These are phyloP conservation scores for Mycena haematopus DNA, from an alignment of 768 basidiomycete species.

Conservation along the genomic window DNA sequence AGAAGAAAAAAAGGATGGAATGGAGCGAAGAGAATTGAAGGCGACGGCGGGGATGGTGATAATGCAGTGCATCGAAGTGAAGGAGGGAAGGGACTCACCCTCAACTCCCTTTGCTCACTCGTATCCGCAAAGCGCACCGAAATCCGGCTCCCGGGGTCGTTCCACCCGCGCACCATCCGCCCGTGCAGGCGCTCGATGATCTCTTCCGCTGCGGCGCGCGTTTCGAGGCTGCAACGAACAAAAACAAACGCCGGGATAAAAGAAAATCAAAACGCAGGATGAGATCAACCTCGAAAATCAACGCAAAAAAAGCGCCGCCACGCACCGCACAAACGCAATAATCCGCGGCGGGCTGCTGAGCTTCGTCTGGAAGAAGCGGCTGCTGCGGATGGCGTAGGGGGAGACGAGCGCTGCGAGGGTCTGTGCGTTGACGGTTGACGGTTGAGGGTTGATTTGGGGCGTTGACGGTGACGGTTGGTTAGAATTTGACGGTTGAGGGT, in stretches of 20 bases:
- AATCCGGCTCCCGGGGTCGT: slow-evolving; percentile 77
- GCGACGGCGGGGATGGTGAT: neutral
- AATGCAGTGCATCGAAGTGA: neutral
- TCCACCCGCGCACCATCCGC: slow-evolving; percentile 79
- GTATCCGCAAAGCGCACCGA: slow-evolving; percentile 84
- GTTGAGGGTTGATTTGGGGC: no score
- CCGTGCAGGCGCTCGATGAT: slow-evolving; percentile 81
- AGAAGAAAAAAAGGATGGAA: no score
- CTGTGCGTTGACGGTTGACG: slow-evolving; percentile 35
- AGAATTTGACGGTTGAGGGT: no score
- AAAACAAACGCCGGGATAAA: no score
- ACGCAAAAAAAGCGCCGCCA: neutral
- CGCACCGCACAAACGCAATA: slow-evolving; percentile 82
- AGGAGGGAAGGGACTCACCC: slow-evolving; percentile 52
- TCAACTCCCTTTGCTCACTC: slow-evolving; percentile 75
- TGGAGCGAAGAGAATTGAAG: neutral
- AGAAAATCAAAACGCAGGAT: neutral
- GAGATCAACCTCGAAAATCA: slow-evolving; percentile 37
- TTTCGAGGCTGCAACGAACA: slow-evolving; percentile 65
- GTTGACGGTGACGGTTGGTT: no score
- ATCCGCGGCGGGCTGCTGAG: slow-evolving; percentile 78
- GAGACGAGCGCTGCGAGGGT: slow-evolving; percentile 70
- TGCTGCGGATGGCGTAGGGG: slow-evolving; percentile 76
- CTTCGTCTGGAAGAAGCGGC: slow-evolving; percentile 81
- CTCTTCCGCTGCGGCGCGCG: slow-evolving; percentile 74